These are phyloP conservation scores for Blastobotrys parvus DNA, from an alignment of 805 yeast species.

Conservation along the genomic window DNA sequence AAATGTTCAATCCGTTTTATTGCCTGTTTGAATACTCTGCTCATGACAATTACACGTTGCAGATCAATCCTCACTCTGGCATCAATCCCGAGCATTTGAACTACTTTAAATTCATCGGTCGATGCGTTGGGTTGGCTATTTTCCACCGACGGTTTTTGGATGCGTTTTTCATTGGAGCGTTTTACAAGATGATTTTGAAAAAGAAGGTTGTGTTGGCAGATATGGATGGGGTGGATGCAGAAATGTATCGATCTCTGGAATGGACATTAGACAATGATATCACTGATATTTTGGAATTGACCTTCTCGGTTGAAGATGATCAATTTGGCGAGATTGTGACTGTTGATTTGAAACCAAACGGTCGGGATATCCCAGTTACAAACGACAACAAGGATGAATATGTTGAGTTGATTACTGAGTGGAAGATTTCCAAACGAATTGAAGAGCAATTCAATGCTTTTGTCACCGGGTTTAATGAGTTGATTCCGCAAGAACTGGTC, in stretches of 20 bases:
- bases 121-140: slow-evolving; percentile 96
- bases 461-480: slow-evolving; percentile 93
- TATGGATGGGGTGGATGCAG: slow-evolving; percentile 98
- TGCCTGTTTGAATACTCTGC: slow-evolving; percentile 96
- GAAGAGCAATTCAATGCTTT: slow-evolving; percentile 95
- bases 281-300: slow-evolving; percentile 75
- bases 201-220: slow-evolving; percentile 93
- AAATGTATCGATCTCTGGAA: slow-evolving; percentile 85
- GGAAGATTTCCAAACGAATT: slow-evolving; percentile 90
- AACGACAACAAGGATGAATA: slow-evolving; percentile 93
- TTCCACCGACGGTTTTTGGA: slow-evolving; percentile 97
- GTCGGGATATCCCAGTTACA: slow-evolving; percentile 82
- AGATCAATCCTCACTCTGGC: slow-evolving; percentile 94
- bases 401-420: slow-evolving; percentile 88
- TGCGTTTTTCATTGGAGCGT: slow-evolving; percentile 96
- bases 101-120: slow-evolving; percentile 95
- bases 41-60: slow-evolving; percentile 95
- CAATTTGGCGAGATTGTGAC: slow-evolving; percentile 88
- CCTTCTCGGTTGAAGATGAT: slow-evolving; percentile 82
- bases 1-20: slow-evolving; percentile 97
- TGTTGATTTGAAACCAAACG: slow-evolving; percentile 84
- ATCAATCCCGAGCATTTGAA: slow-evolving; percentile 97
- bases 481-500: slow-evolving; percentile 93
- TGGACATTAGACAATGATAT: slow-evolving; percentile 97
- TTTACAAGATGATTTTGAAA: slow-evolving; percentile 94